Evolutionary conservation across 352 stramenopile genomes (phyloP), one percentile per base, ranked within the genome.

Genomic region (Blastocystis sp.): DNA sequence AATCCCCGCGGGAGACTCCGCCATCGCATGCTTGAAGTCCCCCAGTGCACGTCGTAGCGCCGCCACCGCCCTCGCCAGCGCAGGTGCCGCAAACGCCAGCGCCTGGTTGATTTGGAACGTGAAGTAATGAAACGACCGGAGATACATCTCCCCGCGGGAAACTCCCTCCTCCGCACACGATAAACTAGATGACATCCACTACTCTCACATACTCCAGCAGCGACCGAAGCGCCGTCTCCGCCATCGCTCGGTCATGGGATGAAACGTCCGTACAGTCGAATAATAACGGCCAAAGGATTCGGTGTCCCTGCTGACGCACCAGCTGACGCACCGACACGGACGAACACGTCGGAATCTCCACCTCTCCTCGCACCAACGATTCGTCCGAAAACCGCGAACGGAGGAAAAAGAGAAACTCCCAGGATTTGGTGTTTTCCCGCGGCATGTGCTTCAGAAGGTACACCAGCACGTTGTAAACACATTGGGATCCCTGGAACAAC

Each of bases 61-160:
- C 27, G 57, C 21, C 9, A 78, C 57, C 4, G 67, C 67, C 9
- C 67, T 32, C 42, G 56, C 29, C 9, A 78, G 42, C 21, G 56
- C 67, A 4, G 36, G 34, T 32, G 46, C 32, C 14, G 46, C 57
- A 40, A 78, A 78, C 2, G 38, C 24, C 9, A 78, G 67, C n/a
- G 67, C 67, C 38, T 78, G 67, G 27, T 78, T 78, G 67, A 78
- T 78, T 38, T 78, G 67, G 38, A 78, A 78, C 7, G 56, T 78
- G 67, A 78, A 78, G 29, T 78, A 78, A 46, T 56, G 44, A 51
- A 78, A 78, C 4, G 67, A 78, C 38, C 57, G 56, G 46, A 56
- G 3, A 24, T 40, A 78, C 9, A 78, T 42, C 29, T 78, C 67
- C 21, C 21, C 34, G 11, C 67, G 67, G 4, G 67, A 46, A 63